Evolutionary conservation across 2,329 filamentous ascomycete species (phyloP).

Genomic region (Nannizziopsis arthrosporioides): DNA sequence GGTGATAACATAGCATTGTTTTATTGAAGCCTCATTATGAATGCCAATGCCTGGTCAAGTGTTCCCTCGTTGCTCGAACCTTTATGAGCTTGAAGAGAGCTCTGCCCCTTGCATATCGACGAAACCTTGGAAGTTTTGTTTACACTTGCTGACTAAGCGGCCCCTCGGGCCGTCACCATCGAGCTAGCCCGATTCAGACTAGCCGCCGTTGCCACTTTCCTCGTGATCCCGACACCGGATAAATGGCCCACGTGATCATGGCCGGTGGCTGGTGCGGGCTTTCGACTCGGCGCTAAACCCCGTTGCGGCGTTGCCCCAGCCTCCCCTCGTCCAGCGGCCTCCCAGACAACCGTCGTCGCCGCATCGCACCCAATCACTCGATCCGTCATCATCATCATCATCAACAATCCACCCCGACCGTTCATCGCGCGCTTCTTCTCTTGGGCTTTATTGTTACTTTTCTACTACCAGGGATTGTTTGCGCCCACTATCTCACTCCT

Average conservation of each 20-base stretch:
- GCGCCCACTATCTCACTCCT: neutral
- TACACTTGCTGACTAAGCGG: neutral
- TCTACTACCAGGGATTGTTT: neutral
- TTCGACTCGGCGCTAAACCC: neutral
- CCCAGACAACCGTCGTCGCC: slow-evolving; percentile 6
- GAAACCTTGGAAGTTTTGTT: neutral
- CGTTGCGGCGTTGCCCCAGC: slow-evolving; percentile 5
- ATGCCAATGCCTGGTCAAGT: no score
- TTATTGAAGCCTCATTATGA: no score
- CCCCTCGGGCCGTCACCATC: no score
- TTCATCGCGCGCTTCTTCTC: neutral
- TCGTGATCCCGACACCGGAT: neutral
- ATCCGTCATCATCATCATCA: neutral
- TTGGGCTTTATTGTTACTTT: neutral
- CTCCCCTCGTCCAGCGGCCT: slow-evolving; percentile 7
- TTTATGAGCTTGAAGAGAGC: neutral
- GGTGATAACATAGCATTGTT: no score
- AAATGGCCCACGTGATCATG: neutral
- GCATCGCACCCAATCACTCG: neutral
- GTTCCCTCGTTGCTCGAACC: neutral
- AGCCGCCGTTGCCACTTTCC: neutral
- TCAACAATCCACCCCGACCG: neutral
- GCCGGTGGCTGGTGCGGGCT: neutral
- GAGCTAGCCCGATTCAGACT: neutral
- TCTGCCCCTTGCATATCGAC: neutral